Conservation (phyloP, 2,329 filamentous ascomycete species). For the Neofusicoccum umdonicola region DNA sequence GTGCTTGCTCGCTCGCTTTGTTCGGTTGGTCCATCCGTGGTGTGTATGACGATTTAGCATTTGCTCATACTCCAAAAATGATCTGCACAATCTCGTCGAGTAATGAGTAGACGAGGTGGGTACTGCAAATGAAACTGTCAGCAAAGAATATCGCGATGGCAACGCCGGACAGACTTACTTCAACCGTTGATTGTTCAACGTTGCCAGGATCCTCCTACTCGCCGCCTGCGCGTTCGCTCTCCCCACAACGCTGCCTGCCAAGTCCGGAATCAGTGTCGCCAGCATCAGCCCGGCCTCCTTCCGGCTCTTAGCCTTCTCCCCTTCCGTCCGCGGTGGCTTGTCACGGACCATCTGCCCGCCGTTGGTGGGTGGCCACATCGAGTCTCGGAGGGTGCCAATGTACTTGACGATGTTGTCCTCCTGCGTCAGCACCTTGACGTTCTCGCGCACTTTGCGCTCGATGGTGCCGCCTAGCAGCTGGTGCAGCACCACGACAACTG, state of each 20-base stretch:
- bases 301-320: conserved; percentile 75
- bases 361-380: conserved; percentile 75
- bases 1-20: not conserved
- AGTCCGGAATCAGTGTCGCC: conserved; percentile 82
- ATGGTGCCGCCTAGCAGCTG: conserved; percentile 95
- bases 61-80: conserved; percentile 34
- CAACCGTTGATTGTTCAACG: conserved; percentile 83
- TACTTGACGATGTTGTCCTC: conserved; percentile 79
- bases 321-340: conserved; percentile 55
- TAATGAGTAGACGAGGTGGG: conserved; percentile 50
- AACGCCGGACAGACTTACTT: conserved; percentile 62
- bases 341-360: not conserved
- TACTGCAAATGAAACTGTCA: conserved; percentile 30
- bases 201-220: conserved; percentile 82
- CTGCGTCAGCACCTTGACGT: conserved; percentile 67
- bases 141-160: not conserved
- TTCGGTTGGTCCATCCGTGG: too few relatives aligned
- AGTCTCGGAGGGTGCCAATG: conserved; percentile 68
- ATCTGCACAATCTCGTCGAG: conserved; percentile 49
- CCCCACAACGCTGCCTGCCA: conserved; percentile 91
- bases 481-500: conserved; percentile 93
- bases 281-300: conserved; percentile 88
- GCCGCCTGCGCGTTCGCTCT: conserved; percentile 87
- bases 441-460: conserved; percentile 90
- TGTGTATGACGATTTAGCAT: too few relatives aligned